A percentile compares a stretch with the other conserved stretches of the same genome.
Evolutionary conservation across 140 eudicot species (phyloP).

Genomic region (Anethum foeniculum): DNA sequence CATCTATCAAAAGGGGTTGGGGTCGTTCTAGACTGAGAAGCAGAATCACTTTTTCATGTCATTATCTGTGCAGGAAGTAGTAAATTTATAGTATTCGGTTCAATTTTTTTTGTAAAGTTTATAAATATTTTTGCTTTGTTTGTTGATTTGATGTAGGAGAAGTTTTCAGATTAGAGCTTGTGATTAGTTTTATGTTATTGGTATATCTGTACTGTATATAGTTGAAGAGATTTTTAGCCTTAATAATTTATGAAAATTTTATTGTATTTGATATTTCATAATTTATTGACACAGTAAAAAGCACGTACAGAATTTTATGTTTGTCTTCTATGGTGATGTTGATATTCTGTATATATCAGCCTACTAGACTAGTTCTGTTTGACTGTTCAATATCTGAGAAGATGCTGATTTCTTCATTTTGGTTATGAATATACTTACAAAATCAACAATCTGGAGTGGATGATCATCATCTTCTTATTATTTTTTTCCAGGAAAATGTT

Average conservation of each 20-base stretch:
- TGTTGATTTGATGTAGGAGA: not conserved
- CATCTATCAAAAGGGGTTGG: too few species aligned
- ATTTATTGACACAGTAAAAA: not conserved
- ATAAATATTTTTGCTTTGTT: too few species aligned
- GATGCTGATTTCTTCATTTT: not conserved
- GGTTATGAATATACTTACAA: not conserved
- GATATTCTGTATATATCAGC: not conserved
- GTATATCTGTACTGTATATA: not conserved
- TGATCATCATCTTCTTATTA: not conserved
- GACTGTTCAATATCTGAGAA: not conserved
- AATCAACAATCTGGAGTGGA: not conserved
- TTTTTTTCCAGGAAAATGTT: constrained; percentile 6
- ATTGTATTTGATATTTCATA: not conserved
- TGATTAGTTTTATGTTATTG: not conserved
- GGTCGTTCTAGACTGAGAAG: too few species aligned
- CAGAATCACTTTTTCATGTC: too few species aligned
- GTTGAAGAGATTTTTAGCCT: not conserved
- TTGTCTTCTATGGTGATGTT: not conserved
- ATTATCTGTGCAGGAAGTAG: too few species aligned
- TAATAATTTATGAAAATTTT: not conserved
- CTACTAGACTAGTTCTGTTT: not conserved
- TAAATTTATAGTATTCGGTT: too few species aligned
- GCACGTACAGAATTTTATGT: not conserved
- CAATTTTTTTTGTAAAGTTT: too few species aligned
- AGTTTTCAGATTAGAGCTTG: too few species aligned